Conservation (phyloP, 129 eudicot genomes). For the Cynara cardunculus region DNA sequence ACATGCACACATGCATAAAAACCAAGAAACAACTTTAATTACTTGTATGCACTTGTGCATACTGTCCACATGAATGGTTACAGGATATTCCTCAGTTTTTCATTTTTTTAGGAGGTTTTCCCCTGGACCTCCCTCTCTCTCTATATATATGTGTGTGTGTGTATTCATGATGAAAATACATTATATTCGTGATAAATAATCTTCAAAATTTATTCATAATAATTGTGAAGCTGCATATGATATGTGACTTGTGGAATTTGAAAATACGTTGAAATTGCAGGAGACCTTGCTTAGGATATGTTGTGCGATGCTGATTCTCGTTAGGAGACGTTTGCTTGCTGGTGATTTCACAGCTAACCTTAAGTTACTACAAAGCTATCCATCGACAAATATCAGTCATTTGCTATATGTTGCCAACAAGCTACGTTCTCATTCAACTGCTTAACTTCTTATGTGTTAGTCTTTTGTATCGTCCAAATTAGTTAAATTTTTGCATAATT, state of each 20-base stretch:
- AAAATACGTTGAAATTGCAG: slow-evolving; percentile 41
- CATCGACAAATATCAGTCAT: slow-evolving; percentile 82
- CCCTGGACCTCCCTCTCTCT: too few relatives aligned
- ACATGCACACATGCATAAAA: too few relatives aligned
- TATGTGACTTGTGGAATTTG: neutral
- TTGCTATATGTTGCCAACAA: slow-evolving; percentile 92
- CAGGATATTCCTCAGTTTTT: too few relatives aligned
- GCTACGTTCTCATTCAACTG: slow-evolving; percentile 44
- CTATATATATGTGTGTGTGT: too few relatives aligned
- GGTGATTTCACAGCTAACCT: slow-evolving; percentile 97
- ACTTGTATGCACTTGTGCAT: too few relatives aligned
- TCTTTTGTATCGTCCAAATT: neutral
- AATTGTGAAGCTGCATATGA: neutral
- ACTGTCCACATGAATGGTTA: too few relatives aligned
- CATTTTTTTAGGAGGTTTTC: too few relatives aligned
- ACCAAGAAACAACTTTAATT: too few relatives aligned
- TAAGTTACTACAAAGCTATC: slow-evolving; percentile 90
- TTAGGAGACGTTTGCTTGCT: slow-evolving; percentile 89
- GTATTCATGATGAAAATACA: too few relatives aligned
- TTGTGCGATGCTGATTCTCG: slow-evolving; percentile 92
- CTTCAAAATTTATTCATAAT: too few relatives aligned
- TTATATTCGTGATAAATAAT: too few relatives aligned
- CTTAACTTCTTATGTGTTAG: slow-evolving; percentile 7
- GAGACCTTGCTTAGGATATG: slow-evolving; percentile 89
- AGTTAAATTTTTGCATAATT: slow-evolving; percentile 15